Evolutionary conservation across 2,329 filamentous ascomycete genomes (phyloP).

Genomic region (Pseudogymnoascus verrucosus): DNA sequence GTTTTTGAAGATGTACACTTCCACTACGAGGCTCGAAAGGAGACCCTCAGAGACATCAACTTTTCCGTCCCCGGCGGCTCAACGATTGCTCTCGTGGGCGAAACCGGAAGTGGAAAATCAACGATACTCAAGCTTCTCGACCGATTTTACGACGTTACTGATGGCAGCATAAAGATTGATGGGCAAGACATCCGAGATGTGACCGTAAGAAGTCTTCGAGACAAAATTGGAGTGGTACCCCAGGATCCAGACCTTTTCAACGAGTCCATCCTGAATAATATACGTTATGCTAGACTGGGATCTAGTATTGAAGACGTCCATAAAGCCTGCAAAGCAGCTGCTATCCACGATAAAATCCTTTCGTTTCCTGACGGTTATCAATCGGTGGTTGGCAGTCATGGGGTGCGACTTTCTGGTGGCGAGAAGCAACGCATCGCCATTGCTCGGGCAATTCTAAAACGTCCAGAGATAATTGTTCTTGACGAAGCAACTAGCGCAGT

Average conservation of each 20-base stretch:
- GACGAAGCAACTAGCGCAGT: conserved; percentile 40
- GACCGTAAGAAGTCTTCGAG: conserved; percentile 47
- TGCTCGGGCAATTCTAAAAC: conserved; percentile 13
- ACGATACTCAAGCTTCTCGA: conserved; percentile 53
- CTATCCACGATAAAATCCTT: conserved; percentile 13
- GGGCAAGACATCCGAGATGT: conserved; percentile 53
- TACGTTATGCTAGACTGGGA: conserved; percentile 53
- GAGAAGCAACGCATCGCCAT: conserved; percentile 13
- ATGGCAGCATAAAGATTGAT: conserved; percentile 48
- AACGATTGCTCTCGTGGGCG: conserved; percentile 53
- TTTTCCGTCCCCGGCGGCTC: conserved; percentile 44
- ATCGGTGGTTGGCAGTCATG: background rate
- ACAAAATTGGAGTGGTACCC: conserved; percentile 54
- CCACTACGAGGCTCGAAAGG: conserved; percentile 45
- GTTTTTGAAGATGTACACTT: conserved; percentile 48
- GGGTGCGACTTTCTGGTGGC: conserved; percentile 12
- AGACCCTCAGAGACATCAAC: conserved; percentile 40
- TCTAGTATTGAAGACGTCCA: conserved; percentile 51
- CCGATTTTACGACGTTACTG: conserved; percentile 50
- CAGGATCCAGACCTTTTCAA: conserved; percentile 60
- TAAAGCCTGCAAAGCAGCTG: conserved; percentile 14
- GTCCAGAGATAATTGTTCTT: conserved; percentile 12
- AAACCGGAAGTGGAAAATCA: conserved; percentile 55
- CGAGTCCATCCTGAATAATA: conserved; percentile 54
- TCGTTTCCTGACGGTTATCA: conserved; percentile 12